Base-by-base conservation (phyloP, 2,329 filamentous ascomycete genomes). In the Colletotrichum truncatum region DNA sequence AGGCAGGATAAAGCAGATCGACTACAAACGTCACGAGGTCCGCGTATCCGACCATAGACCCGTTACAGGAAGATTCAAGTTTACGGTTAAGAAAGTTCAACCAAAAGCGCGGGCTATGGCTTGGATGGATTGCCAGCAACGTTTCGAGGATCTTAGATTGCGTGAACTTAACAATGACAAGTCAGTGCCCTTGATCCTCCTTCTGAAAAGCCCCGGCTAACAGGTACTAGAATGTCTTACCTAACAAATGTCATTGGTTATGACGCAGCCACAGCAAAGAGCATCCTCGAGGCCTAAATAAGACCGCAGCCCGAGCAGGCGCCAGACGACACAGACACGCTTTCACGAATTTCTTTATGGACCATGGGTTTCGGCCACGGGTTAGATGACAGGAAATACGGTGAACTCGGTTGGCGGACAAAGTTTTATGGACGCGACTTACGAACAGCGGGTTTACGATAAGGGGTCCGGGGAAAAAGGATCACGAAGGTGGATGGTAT, bases 31-130 rank as follows among this genome's bases (percentile, higher is more conserved):
- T 51, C 95, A 98, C 78, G 96, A 98, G 77, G 91, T 98, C 32
- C 87, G 91, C 66, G 92, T 95, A 5, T 97, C 93, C 30, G 96
- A 99, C 75, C 96, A 99, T 78, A 86, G 96, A 69, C 96, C 96
- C 9, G 96, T 99, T 28, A 97, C 91, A 67, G 96, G 92, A 1
- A 83, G 84, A 34, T 97, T 99, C 80, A 89, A 88, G 73, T 87
- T 98, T 57, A 88, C 92, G 55, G 86, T 98, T 65, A 99, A 98
- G 83, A 92, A 87, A 16, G 90, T 98, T 32, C 86, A 91, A 66
- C 84, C 87, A 6, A 86, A 88, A 71, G 85, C 87, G 73, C 86
- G 93, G 67, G 87, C 86, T 1, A 77, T 81, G 26, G 86, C 87
- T 14, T 93, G 91, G 89, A 90, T 92, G 72, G 85, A 89, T 71